Percentiles rank a stretch among this genome's conserved stretches.
These are phyloP conservation scores for Neonectria punicea DNA, from an alignment of 2,329 filamentous ascomycete genomes.

Conservation along the genomic window DNA sequence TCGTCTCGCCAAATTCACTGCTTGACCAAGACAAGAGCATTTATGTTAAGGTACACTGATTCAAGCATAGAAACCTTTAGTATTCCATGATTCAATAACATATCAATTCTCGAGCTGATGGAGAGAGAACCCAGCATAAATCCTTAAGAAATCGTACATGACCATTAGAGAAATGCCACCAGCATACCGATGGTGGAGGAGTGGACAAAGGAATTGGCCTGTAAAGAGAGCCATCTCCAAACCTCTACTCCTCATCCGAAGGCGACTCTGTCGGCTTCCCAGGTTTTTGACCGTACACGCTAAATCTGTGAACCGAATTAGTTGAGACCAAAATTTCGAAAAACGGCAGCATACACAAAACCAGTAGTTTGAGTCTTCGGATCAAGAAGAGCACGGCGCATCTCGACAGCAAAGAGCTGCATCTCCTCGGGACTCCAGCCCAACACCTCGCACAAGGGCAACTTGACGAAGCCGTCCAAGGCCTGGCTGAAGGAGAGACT, in stretches of 20 bases:
- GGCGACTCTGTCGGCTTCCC: neutral
- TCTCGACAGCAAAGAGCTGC: conserved; percentile 37
- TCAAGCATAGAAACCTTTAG: no score
- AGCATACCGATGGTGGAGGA: no score
- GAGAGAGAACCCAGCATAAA: no score
- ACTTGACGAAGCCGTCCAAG: conserved; percentile 35
- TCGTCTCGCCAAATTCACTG: no score
- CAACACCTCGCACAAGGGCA: conserved; percentile 36
- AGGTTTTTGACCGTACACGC: neutral
- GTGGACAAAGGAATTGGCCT: no score
- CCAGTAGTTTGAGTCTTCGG: conserved; percentile 30
- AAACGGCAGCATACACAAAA: conserved; percentile 26
- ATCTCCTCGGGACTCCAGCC: conserved; percentile 35
- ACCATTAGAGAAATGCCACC: no score
- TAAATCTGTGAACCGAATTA: neutral
- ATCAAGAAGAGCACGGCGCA: conserved; percentile 30
- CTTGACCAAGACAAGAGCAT: no score
- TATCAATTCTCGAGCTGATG: no score
- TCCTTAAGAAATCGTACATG: no score
- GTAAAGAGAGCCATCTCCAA: no score
- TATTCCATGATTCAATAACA: no score
- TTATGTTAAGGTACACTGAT: no score
- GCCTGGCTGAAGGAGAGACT: conserved; percentile 38
- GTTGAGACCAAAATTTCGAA: neutral
- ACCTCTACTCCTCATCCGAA: neutral